These are phyloP conservation scores for Bipolaris victoriae DNA, from an alignment of 2,329 filamentous ascomycete genomes.

Conservation along the genomic window DNA sequence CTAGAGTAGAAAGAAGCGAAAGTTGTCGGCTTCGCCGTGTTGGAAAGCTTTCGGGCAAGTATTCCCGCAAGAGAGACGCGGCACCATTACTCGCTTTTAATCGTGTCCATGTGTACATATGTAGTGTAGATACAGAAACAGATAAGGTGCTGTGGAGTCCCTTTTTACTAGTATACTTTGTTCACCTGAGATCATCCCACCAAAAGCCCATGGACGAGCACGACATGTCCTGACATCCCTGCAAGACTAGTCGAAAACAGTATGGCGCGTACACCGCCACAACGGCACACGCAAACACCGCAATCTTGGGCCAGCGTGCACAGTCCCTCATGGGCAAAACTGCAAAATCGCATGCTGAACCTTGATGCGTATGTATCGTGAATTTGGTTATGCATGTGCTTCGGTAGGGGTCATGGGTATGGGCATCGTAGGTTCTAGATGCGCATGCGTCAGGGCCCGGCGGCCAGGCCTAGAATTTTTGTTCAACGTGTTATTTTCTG, in stretches of 20 bases:
- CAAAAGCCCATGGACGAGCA: background rate
- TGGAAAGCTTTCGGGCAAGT: background rate
- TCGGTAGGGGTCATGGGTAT: background rate
- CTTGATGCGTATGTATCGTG: conserved; percentile 1
- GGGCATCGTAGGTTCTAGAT: conserved; percentile 6
- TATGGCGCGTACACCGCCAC: conserved; percentile 2
- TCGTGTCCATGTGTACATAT: background rate
- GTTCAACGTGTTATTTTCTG: background rate
- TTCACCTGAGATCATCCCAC: conserved; percentile 1
- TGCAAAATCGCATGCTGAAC: conserved; percentile 19
- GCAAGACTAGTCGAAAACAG: background rate
- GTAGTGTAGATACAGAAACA: background rate
- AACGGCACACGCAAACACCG: background rate
- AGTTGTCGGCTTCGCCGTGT: background rate
- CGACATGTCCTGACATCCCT: background rate
- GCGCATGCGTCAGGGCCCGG: background rate
- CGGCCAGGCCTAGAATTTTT: background rate
- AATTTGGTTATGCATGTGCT: background rate
- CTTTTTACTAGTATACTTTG: background rate
- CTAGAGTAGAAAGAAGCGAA: background rate
- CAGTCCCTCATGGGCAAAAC: conserved; percentile 25
- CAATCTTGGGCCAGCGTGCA: conserved; percentile 6
- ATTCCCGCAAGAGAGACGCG: background rate
- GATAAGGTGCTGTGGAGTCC: background rate
- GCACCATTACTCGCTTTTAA: background rate